Base-by-base conservation (phyloP, 2,329 filamentous ascomycete genomes). In the Neonectria ditissima region DNA sequence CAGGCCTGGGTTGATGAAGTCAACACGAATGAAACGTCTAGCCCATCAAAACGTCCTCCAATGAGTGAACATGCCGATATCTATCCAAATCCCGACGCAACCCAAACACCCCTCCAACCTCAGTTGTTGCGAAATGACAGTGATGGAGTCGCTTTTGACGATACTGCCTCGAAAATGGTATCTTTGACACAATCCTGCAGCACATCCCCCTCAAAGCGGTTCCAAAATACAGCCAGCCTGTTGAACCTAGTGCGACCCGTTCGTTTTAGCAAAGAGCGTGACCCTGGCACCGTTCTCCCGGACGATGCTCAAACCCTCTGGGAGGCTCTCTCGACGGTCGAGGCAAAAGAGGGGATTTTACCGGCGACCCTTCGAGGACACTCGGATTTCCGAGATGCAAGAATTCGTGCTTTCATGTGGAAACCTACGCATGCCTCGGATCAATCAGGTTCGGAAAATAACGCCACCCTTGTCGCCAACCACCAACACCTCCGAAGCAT, bases 1-100 rank as follows among this genome's bases (percentile, higher is more conserved):
- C 37, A 52, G 44, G 55, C 47, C 16, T 58, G 34, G 55, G 55
- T 58, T 58, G 55, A 59, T n/a, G 37, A 59, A 20, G 47, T 59
- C 34, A 30, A 43, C 24, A 10, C 28, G 22, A 8, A 22, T 22
- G 8, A 44, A 14, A 44, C 11, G 41, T 44, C 41, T 8, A 44
- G 18, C 18, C 41, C 41, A 22, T 20, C 18, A 11, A 44, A 44
- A 22, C 41, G 41, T 44, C 41, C 18, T 4, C 18, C 18, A 22
- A 44, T 10, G 20, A 28, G 47, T 41, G 47, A 59, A 18, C 22
- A 51, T 14, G 34, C 47, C 37, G 26, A 43, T 44, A 13, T 6
- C 18, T 22, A 44, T 3, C 41, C 41, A 24, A 20, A 44, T 44
- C n/a, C 41, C 20, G 20, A 24, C 41, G 41, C 5, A 3, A 14